Conservation (phyloP, 495 filamentous ascomycete species). For the Penicillium desertorum region DNA sequence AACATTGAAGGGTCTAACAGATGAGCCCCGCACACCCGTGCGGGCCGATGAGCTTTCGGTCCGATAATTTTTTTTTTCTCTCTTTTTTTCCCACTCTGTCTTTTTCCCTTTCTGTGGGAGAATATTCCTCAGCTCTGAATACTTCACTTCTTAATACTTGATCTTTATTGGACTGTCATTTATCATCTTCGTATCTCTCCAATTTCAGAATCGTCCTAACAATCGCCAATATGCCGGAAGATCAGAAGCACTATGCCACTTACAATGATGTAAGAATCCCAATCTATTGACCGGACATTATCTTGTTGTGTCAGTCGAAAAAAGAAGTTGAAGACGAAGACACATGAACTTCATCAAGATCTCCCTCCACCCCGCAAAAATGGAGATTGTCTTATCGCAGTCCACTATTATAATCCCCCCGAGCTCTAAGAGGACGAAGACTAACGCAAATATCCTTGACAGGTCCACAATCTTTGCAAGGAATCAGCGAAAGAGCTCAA, state of each 20-base stretch:
- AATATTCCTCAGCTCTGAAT: neutral
- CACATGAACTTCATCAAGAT: neutral
- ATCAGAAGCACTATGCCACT: constrained; percentile 85
- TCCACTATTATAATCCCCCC: neutral
- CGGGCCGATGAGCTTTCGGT: constrained; percentile 6
- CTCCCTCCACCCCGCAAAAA: constrained; percentile 3
- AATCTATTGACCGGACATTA: constrained; percentile 3
- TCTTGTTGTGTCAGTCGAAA: neutral
- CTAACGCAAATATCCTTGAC: constrained; percentile 9
- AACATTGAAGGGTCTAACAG: neutral
- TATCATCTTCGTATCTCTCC: constrained; percentile 7
- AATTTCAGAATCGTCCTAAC: neutral
- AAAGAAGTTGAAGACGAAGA: neutral
- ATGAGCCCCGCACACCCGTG: constrained; percentile 2
- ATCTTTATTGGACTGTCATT: neutral
- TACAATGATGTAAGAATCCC: constrained; percentile 78
- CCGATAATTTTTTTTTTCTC: neutral
- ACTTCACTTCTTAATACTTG: neutral
- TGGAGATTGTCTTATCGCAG: constrained; percentile 8
- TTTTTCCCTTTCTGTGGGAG: neutral
- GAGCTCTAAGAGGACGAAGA: neutral
- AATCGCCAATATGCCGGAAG: constrained; percentile 59
- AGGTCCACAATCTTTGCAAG: constrained; percentile 98
- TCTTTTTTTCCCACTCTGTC: neutral
- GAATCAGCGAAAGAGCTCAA: constrained; percentile 70